Percentiles rank a stretch among this genome's conserved stretches.
These are phyloP conservation scores for Fusarium secorum DNA, from an alignment of 2,329 filamentous ascomycete genomes.

Conservation along the genomic window DNA sequence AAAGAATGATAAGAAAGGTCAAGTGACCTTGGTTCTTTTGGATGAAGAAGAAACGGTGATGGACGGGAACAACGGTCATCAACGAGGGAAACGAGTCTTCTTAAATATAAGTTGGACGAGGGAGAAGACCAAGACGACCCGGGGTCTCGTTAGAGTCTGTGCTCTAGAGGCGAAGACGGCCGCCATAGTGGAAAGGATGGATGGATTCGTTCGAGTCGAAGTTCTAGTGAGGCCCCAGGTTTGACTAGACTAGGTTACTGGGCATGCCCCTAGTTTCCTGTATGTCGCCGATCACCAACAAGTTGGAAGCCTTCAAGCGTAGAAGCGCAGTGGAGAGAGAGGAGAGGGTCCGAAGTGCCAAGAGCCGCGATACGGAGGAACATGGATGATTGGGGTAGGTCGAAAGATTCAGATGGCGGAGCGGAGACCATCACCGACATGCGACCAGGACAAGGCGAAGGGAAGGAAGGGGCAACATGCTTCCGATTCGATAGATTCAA, in stretches of 20 bases:
- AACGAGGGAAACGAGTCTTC: slow-evolving; percentile 19
- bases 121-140: slow-evolving; percentile 7
- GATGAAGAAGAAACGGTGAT: slow-evolving; percentile 20
- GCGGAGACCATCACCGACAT: slow-evolving; percentile 18
- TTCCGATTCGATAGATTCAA: slow-evolving; percentile 23
- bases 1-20: slow-evolving; percentile 24
- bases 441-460: slow-evolving; percentile 13
- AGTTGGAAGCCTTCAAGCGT: neutral
- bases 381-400: slow-evolving; percentile 38
- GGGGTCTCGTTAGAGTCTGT: slow-evolving; percentile 2
- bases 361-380: slow-evolving; percentile 35
- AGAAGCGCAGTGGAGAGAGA: slow-evolving; percentile 25
- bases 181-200: slow-evolving; percentile 6
- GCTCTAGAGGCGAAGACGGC: neutral
- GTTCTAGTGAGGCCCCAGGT: slow-evolving; percentile 3
- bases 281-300: slow-evolving; percentile 25
- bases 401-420: slow-evolving; percentile 21
- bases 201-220: slow-evolving; percentile 2
- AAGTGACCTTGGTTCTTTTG: slow-evolving; percentile 24
- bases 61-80: neutral
- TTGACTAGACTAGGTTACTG: neutral
- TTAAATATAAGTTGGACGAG: slow-evolving; percentile 28
- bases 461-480: slow-evolving; percentile 10
- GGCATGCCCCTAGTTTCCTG: slow-evolving; percentile 10
- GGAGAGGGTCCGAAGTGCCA: slow-evolving; percentile 26